A percentile compares a stretch with the other conserved stretches of the same genome.
These are phyloP conservation scores for Phytopythium kandeliae DNA, from an alignment of 352 stramenopile species.

Conservation along the genomic window DNA sequence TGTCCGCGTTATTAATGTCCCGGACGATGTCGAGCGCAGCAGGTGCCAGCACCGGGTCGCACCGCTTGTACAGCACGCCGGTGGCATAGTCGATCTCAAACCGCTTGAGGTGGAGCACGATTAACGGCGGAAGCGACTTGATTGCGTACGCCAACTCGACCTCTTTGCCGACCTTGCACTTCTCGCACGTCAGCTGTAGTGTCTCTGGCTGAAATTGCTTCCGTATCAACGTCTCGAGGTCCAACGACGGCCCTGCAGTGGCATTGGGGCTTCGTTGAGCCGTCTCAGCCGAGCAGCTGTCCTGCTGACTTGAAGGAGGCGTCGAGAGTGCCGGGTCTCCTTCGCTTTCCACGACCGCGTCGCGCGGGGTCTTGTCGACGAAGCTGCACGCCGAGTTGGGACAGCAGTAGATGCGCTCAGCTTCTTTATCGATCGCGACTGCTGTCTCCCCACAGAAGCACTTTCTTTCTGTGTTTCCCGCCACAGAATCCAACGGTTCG, in stretches of 20 bases:
- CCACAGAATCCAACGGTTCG: neutral
- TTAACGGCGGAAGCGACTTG: slow-evolving; percentile 57
- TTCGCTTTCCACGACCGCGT: slow-evolving; percentile 2
- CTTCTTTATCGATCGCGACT: slow-evolving; percentile 21
- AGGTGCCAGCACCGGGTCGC: slow-evolving; percentile 69
- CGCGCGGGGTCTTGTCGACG: slow-evolving; percentile 29
- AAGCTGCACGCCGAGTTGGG: slow-evolving; percentile 58
- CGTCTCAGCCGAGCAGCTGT: neutral
- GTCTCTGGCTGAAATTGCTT: slow-evolving; percentile 79
- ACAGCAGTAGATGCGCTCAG: slow-evolving; percentile 45
- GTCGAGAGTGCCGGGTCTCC: neutral
- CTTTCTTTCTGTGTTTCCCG: slow-evolving; percentile 17
- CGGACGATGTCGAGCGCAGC: slow-evolving; percentile 29
- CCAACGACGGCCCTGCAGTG: slow-evolving; percentile 22
- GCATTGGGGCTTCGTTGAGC: neutral
- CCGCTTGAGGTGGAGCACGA: slow-evolving; percentile 82
- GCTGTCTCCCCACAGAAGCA: slow-evolving; percentile 60
- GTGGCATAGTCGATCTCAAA: slow-evolving; percentile 75
- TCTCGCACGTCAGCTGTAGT: slow-evolving; percentile 79
- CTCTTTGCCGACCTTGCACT: slow-evolving; percentile 68
- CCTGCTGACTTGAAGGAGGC: slow-evolving; percentile 2
- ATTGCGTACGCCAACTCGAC: slow-evolving; percentile 55
- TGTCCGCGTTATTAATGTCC: slow-evolving; percentile 24
- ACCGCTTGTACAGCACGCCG: slow-evolving; percentile 73
- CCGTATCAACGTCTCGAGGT: slow-evolving; percentile 49